Evolutionary conservation across 139 green algal genomes (phyloP), one percentile per base, ranked within the genome.

Genomic region (Pycnococcus provasolii): DNA sequence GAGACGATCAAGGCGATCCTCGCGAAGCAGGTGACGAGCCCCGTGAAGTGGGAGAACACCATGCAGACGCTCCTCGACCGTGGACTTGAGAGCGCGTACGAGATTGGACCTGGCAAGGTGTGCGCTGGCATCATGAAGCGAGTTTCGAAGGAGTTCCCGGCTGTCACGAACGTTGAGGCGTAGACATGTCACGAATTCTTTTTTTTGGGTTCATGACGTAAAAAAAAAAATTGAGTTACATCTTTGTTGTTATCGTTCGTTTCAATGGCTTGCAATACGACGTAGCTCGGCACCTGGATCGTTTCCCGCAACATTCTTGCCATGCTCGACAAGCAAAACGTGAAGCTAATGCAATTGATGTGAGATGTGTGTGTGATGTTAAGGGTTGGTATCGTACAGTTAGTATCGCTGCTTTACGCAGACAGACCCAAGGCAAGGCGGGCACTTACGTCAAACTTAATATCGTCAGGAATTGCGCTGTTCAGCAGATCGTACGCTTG

Each of bases 81-180:
- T 54, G 94, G 94, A 0, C 62, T 97, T 42, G 74, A 84, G 63
- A 76, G 81, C 46, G 86, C 75, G 67, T 96, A 95, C 66, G 94
- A 99, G 83, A 77, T 94, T 43, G 88, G 89, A 2, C 76, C 76
- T 7, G 68, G 68, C 48, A 82, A 80, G 73, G 75, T 98, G 58
- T 94, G 96, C 67, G 83, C 89, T 0, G 94, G 94, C 53, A 97
- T 97, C 77, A 82, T 95, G 57, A 97, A 97, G 86, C 84, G 94
- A 63, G 90, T 98, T 26, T 26, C 26, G 26, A 26, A 26, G 26
- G 26, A 26, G 26, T 26, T 26, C 26, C 26, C 26, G 6, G 55
- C 39, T 40, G 39, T 62, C 55, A 62, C 7, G 7, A 41, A 40
- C 55, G 42, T 62, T 40, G 9, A 37, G 55, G 42, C 55, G 11